These are phyloP conservation scores for Pichia sporocuriosa DNA, from an alignment of 805 yeast genomes.

Conservation along the genomic window DNA sequence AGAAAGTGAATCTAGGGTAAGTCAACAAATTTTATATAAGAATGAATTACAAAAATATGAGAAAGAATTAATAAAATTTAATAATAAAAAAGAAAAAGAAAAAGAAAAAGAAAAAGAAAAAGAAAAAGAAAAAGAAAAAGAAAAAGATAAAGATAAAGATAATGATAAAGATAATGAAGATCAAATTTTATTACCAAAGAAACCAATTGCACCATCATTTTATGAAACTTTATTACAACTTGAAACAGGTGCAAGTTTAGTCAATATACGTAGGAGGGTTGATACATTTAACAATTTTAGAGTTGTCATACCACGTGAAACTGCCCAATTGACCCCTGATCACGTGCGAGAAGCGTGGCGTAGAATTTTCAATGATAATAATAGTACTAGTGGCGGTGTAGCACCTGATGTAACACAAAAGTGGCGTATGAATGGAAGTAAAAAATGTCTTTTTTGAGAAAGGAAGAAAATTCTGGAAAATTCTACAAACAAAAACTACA, in stretches of 20 bases:
- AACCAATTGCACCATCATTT: constrained; percentile 21
- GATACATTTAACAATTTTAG: constrained; percentile 16
- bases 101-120: too few species aligned
- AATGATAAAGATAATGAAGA: too few species aligned
- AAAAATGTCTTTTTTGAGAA: too few species aligned
- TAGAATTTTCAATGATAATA: background rate
- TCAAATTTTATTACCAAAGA: too few species aligned
- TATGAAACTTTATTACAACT: constrained; percentile 9
- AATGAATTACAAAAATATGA: background rate
- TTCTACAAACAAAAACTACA: too few species aligned
- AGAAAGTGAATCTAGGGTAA: constrained; percentile 38
- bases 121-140: too few species aligned
- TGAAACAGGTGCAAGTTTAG: constrained; percentile 4
- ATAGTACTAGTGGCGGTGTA: background rate
- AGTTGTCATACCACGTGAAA: constrained; percentile 20
- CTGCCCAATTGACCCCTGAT: constrained; percentile 69
- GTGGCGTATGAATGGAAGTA: too few species aligned
- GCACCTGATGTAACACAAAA: background rate
- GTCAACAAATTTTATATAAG: constrained; percentile 28
- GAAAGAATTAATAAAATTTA: constrained; percentile 36
- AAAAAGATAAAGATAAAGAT: too few species aligned
- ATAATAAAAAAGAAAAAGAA: constrained; percentile 24
- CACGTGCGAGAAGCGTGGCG: constrained; percentile 45
- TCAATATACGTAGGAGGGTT: constrained; percentile 2
- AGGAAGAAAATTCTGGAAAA: too few species aligned